phyloP scores from a whole-genome alignment of 345 rosid genomes.

The Turritis glabra region DNA sequence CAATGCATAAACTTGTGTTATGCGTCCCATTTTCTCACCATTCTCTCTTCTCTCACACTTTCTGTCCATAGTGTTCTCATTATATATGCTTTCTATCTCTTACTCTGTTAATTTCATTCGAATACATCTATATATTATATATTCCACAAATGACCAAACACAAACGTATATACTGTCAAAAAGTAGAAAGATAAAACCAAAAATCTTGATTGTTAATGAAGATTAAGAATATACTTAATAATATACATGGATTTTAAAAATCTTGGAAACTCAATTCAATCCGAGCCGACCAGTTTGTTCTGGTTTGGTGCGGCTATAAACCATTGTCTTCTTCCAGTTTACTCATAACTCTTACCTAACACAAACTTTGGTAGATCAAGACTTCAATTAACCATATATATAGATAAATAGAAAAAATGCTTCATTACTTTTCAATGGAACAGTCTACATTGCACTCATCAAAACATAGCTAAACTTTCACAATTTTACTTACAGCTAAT shows the following conservation, averaged over 20 bases:
- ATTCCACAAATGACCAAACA: background rate
- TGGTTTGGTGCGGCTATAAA: background rate
- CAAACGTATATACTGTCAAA: background rate
- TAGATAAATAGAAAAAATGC: background rate
- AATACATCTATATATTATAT: background rate
- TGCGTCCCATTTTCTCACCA: background rate
- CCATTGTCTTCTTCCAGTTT: background rate
- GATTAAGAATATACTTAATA: too few species aligned
- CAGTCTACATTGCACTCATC: conserved; percentile 9
- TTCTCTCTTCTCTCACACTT: conserved; percentile 20
- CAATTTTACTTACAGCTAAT: conserved; percentile 18
- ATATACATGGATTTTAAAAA: too few species aligned
- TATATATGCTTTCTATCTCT: conserved; percentile 20
- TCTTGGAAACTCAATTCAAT: background rate
- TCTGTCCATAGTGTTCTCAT: conserved; percentile 35
- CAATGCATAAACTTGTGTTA: conserved; percentile 2
- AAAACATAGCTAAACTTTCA: background rate
- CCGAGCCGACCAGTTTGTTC: too few species aligned
- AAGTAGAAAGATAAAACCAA: background rate
- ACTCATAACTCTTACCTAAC: background rate
- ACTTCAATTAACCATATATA: background rate
- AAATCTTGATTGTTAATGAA: background rate
- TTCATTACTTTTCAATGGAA: conserved; percentile 16
- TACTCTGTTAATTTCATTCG: conserved; percentile 8
- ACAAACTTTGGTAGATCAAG: background rate